Conservation (phyloP, 164 flowering plant species). For the Echeveria elegans region DNA sequence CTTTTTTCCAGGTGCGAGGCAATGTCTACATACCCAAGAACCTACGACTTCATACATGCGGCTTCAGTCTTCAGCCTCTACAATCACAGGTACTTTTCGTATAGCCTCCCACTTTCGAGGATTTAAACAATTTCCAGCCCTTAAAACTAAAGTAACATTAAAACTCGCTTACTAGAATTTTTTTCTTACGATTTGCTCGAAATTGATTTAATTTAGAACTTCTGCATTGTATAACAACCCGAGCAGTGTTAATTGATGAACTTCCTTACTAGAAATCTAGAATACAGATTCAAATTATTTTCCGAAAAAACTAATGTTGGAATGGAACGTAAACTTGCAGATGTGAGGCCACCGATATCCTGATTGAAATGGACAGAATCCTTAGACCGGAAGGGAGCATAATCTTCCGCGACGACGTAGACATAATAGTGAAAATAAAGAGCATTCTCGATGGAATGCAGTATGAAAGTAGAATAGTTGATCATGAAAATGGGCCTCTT, state of each 20-base stretch:
- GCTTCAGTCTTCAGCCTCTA: conserved; percentile 52
- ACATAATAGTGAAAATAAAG: conserved; percentile 42
- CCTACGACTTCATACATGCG: conserved; percentile 56
- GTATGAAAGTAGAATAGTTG: conserved; percentile 55
- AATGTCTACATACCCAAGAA: conserved; percentile 77
- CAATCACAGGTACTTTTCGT: conserved; percentile 40
- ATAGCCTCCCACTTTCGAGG: not conserved
- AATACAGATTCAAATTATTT: not conserved
- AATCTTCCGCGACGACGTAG: conserved; percentile 69
- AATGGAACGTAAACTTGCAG: conserved; percentile 21
- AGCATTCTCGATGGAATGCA: conserved; percentile 43
- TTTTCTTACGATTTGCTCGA: too few species aligned
- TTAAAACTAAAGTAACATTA: too few species aligned
- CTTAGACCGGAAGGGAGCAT: conserved; percentile 65
- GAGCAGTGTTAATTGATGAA: too few species aligned
- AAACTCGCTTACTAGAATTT: too few species aligned
- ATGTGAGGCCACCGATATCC: conserved; percentile 59
- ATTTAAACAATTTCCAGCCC: too few species aligned
- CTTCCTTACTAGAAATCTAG: too few species aligned
- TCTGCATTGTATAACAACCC: too few species aligned
- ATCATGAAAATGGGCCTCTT: conserved; percentile 67
- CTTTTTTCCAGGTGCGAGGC: conserved; percentile 65
- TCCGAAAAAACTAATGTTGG: not conserved
- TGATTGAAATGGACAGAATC: conserved; percentile 83
- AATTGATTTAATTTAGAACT: too few species aligned